Percentiles rank a stretch among this genome's conserved stretches.
Evolutionary conservation across 768 basidiomycete genomes (phyloP).

Genomic region (Russula olivacea): DNA sequence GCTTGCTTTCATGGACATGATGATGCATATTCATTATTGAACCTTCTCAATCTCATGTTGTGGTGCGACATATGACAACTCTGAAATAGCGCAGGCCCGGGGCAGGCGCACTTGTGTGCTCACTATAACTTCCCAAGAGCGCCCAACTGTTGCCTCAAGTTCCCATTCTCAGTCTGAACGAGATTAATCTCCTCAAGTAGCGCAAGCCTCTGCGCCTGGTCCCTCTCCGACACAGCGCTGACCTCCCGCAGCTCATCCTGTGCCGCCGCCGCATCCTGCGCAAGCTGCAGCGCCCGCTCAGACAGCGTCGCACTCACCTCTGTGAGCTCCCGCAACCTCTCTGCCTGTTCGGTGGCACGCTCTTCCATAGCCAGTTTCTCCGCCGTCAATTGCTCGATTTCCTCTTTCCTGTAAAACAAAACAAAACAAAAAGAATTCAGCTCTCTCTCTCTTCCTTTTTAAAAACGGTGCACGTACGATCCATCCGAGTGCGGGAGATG

Average conservation of each 20-base stretch:
- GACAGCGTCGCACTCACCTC: slow-evolving; percentile 77
- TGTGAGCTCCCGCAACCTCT: slow-evolving; percentile 63
- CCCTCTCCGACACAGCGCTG: slow-evolving; percentile 49
- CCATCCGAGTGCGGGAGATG: slow-evolving; percentile 50
- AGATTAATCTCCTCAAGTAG: slow-evolving; percentile 85
- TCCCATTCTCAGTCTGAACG: slow-evolving; percentile 73
- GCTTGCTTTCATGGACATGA: too few species aligned
- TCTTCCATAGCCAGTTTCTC: slow-evolving; percentile 70
- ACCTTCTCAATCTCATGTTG: too few species aligned
- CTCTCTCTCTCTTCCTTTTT: background rate
- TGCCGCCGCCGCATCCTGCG: slow-evolving; percentile 62
- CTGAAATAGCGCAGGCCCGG: too few species aligned
- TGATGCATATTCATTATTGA: too few species aligned
- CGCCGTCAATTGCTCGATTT: slow-evolving; percentile 52
- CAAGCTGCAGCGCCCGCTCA: slow-evolving; percentile 61
- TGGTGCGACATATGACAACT: too few species aligned
- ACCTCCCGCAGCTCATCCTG: slow-evolving; percentile 57
- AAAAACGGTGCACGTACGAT: slow-evolving; percentile 39
- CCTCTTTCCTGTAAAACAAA: slow-evolving; percentile 49
- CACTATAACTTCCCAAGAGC: slow-evolving; percentile 44
- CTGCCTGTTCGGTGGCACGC: slow-evolving; percentile 64
- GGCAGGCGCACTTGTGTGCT: too few species aligned
- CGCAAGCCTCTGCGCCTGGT: slow-evolving; percentile 76
- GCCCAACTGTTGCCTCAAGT: slow-evolving; percentile 64
- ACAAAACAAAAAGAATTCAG: background rate